Conservation (phyloP, 192 early-diverging fungal genomes). For the Entomortierella chlamydospora region DNA sequence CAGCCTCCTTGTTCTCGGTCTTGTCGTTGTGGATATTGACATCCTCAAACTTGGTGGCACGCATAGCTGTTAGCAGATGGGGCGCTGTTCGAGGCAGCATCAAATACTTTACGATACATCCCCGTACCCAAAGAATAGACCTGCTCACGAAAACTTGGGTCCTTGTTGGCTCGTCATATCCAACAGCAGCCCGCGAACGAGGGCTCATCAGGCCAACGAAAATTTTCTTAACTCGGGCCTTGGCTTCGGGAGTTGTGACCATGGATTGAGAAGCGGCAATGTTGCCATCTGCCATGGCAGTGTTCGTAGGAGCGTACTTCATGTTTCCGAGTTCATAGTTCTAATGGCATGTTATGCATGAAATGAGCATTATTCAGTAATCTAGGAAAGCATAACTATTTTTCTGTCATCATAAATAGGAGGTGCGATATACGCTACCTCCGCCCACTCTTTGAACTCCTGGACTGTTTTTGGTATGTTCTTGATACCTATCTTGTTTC, state of each 20-base stretch:
- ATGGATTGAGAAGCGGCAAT: not conserved
- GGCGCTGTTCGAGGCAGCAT: conserved; percentile 1
- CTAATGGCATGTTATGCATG: too few relatives aligned
- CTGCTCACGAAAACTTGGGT: not conserved
- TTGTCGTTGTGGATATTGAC: not conserved
- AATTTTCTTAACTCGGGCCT: not conserved
- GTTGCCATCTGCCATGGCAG: not conserved
- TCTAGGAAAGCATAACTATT: too few relatives aligned
- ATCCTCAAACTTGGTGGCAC: conserved; percentile 7
- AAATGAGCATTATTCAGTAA: not conserved
- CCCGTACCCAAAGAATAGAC: conserved; percentile 3
- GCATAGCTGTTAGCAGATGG: not conserved
- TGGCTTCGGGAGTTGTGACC: not conserved
- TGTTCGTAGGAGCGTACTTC: conserved; percentile 3
- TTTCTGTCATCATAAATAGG: too few relatives aligned
- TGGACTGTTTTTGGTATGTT: not conserved
- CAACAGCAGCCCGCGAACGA: conserved; percentile 2
- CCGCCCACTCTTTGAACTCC: conserved; percentile 2
- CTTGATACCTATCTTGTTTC: conserved; percentile 4
- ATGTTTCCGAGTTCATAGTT: not conserved
- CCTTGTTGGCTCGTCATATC: conserved; percentile 1
- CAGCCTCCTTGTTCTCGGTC: not conserved
- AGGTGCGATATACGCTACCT: not conserved
- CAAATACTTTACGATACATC: conserved; percentile 9
- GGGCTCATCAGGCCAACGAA: not conserved